These are phyloP conservation scores for Thalassiosira mediterranea DNA, from an alignment of 352 stramenopile species.

Conservation along the genomic window DNA sequence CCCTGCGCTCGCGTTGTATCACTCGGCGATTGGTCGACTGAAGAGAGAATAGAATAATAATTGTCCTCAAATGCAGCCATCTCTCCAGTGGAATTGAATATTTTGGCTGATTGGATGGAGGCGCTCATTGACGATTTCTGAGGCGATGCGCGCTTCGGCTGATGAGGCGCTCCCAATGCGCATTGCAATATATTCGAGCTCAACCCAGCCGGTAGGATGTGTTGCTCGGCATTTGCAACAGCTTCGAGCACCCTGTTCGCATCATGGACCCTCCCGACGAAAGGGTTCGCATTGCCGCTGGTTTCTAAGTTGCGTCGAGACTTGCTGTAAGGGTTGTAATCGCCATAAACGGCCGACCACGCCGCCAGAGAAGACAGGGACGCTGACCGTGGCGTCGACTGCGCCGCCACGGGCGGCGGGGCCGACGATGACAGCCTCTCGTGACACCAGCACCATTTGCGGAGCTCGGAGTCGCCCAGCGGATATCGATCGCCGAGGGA, in stretches of 20 bases:
- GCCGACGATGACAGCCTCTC: too few relatives aligned
- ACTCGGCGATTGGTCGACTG: too few relatives aligned
- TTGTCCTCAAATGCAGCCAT: constrained; percentile 26
- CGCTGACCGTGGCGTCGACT: too few relatives aligned
- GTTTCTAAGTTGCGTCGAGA: too few relatives aligned
- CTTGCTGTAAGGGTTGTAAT: too few relatives aligned
- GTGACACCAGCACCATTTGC: constrained; percentile 68
- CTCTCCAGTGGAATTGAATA: too few relatives aligned
- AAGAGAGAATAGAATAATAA: constrained; percentile 50
- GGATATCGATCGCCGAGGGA: constrained; percentile 69
- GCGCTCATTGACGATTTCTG: constrained; percentile 6
- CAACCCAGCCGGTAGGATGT: constrained; percentile 43
- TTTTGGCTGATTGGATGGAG: constrained; percentile 23
- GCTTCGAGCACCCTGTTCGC: constrained; percentile 22
- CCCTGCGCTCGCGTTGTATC: too few relatives aligned
- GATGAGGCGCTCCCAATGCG: constrained; percentile 9
- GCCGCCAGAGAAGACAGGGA: constrained; percentile 53
- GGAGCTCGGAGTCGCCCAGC: constrained; percentile 72
- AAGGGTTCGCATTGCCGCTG: constrained; percentile 31
- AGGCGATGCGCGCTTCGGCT: constrained; percentile 3
- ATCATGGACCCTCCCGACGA: background rate
- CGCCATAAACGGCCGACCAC: constrained; percentile 53
- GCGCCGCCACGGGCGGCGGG: background rate
- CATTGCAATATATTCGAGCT: constrained; percentile 23
- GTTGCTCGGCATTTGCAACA: constrained; percentile 35